phyloP scores from a whole-genome alignment of 2,329 filamentous ascomycete species.

The Apiospora pterosperma region DNA sequence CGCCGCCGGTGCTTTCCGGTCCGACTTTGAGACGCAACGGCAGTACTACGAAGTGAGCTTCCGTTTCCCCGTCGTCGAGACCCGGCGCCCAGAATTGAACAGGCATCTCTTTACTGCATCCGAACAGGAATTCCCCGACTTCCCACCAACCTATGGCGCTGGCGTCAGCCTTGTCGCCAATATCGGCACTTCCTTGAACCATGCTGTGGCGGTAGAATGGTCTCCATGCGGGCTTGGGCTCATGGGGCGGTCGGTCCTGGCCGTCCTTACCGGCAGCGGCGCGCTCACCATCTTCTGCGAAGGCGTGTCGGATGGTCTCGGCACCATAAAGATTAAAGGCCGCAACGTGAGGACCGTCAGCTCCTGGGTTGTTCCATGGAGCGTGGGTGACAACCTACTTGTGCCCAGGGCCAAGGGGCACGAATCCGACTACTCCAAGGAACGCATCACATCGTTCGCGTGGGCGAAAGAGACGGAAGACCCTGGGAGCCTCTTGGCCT shows the following conservation, averaged over 20 bases:
- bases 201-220: constrained; percentile 53
- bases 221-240: constrained; percentile 56
- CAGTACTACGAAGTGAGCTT: constrained; percentile 27
- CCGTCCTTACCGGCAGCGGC: constrained; percentile 48
- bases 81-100: constrained; percentile 23
- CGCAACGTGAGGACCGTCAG: constrained; percentile 37
- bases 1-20: constrained; percentile 7
- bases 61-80: constrained; percentile 26
- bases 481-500: constrained; percentile 45
- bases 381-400: constrained; percentile 48
- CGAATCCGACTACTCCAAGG: constrained; percentile 24
- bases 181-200: constrained; percentile 49
- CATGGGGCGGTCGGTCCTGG: constrained; percentile 49
- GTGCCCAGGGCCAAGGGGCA: constrained; percentile 38
- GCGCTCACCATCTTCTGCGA: constrained; percentile 51
- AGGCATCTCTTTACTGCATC: constrained; percentile 24
- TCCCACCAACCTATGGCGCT: constrained; percentile 36
- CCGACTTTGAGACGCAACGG: constrained; percentile 19
- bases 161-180: constrained; percentile 44
- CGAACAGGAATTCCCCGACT: constrained; percentile 20
- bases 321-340: constrained; percentile 23
- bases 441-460: constrained; percentile 46
- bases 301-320: constrained; percentile 22
- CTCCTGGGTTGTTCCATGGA: constrained; percentile 54
- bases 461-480: constrained; percentile 45